phyloP scores from a whole-genome alignment of 2,329 filamentous ascomycete species.

The Tolypocladium sp. region DNA sequence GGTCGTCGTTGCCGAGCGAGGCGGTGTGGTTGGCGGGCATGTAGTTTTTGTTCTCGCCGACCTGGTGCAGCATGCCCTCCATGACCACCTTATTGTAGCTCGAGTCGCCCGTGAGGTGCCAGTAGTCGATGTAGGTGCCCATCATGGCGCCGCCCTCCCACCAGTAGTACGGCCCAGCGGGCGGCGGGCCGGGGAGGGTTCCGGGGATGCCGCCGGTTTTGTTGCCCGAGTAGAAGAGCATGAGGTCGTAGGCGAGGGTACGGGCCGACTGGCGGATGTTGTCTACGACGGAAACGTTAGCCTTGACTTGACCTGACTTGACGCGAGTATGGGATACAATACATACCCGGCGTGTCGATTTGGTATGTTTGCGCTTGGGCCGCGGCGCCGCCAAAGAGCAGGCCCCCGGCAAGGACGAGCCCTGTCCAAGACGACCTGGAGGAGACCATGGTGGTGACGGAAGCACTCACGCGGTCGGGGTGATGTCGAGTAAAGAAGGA shows the following conservation, averaged over 20 bases:
- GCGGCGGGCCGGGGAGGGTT: conserved; percentile 47
- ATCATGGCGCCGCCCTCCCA: conserved; percentile 65
- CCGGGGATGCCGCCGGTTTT: conserved; percentile 42
- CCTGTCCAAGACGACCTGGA: not conserved
- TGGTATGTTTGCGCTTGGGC: conserved; percentile 20
- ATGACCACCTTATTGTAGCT: conserved; percentile 52
- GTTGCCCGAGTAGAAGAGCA: conserved; percentile 42
- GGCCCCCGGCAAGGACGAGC: conserved; percentile 1
- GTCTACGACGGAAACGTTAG: conserved; percentile 17
- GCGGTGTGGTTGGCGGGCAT: conserved; percentile 51
- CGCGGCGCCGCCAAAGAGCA: conserved; percentile 4
- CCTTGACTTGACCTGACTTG: not conserved
- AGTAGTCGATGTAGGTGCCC: conserved; percentile 61
- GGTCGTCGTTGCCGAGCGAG: conserved; percentile 59
- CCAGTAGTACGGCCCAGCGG: conserved; percentile 54
- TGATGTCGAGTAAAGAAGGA: not conserved
- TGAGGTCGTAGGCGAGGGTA: conserved; percentile 39
- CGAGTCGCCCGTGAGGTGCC: conserved; percentile 55
- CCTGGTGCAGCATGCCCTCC: conserved; percentile 48
- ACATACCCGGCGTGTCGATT: conserved; percentile 20
- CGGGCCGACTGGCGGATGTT: conserved; percentile 37
- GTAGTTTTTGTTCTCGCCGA: conserved; percentile 47
- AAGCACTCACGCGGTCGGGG: not conserved
- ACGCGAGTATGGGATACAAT: not conserved
- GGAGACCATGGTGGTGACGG: not conserved